These are phyloP conservation scores for Lenwebbia sp. DNA, from an alignment of 345 rosid species.

Conservation along the genomic window DNA sequence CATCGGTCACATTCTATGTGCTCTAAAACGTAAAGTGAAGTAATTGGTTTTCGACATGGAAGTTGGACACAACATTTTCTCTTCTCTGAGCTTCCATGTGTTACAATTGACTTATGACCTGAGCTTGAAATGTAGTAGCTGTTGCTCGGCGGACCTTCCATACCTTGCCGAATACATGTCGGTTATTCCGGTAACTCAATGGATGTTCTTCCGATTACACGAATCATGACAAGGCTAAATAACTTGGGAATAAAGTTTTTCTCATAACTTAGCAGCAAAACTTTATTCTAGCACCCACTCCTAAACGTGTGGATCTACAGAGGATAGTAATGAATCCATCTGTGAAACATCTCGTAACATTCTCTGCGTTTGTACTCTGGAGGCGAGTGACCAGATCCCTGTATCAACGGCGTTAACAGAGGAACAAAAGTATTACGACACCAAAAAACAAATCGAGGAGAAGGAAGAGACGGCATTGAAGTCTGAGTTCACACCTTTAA, in stretches of 20 bases:
- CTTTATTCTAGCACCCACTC: neutral
- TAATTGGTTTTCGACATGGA: neutral
- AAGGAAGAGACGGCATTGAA: neutral
- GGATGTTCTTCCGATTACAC: neutral
- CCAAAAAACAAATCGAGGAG: neutral
- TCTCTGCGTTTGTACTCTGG: slow-evolving; percentile 12
- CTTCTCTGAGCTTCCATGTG: neutral
- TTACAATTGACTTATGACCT: neutral
- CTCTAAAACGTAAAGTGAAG: neutral
- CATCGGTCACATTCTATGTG: neutral
- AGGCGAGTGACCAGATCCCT: slow-evolving; percentile 27
- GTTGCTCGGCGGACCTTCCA: too few species aligned
- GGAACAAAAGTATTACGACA: neutral
- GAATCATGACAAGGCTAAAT: neutral
- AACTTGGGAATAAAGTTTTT: neutral
- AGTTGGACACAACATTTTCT: neutral
- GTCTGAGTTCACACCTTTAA: slow-evolving; percentile 1
- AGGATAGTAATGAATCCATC: slow-evolving; percentile 28
- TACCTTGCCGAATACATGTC: neutral
- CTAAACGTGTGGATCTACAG: neutral
- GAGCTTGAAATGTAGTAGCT: neutral
- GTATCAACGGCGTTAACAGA: neutral
- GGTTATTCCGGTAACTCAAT: neutral
- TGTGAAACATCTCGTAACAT: slow-evolving; percentile 17
- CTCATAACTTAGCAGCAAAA: neutral